A percentile compares a stretch with the other conserved stretches of the same genome.
Conservation (phyloP, 139 green algal species). For the Desmodesmus armatus region DNA sequence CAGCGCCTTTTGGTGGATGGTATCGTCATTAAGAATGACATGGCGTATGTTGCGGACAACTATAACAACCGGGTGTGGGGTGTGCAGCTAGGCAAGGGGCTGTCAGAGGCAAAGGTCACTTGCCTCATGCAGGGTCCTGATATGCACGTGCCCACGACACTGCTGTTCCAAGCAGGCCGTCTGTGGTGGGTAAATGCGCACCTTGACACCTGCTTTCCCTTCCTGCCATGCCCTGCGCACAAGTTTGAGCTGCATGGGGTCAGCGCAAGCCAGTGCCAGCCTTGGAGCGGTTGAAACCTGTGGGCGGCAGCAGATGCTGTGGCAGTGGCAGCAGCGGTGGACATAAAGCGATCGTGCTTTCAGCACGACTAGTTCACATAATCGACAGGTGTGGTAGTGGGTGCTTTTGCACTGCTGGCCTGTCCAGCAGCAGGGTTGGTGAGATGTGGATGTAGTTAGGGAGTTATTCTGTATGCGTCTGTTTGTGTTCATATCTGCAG, state of each 20-base stretch:
- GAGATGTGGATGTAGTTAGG: not conserved
- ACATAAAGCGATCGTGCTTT: too few relatives aligned
- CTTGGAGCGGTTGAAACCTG: not conserved
- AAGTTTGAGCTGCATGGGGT: conserved; percentile 21
- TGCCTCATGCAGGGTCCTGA: conserved; percentile 2
- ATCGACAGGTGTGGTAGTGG: not conserved
- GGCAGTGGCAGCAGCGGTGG: not conserved
- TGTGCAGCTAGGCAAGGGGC: not conserved
- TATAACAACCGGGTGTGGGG: conserved; percentile 38
- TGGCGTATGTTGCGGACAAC: conserved; percentile 30
- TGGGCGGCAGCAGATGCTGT: not conserved
- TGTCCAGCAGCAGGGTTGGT: not conserved
- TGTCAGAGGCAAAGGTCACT: not conserved
- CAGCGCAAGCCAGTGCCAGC: not conserved
- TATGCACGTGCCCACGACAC: conserved; percentile 19
- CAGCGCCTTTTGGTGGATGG: conserved; percentile 29
- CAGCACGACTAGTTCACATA: not conserved
- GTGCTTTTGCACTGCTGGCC: not conserved
- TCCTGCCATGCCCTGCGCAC: conserved; percentile 34
- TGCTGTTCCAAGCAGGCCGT: not conserved
- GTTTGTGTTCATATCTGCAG: too few relatives aligned
- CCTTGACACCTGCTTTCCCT: conserved; percentile 38
- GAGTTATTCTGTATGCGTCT: too few relatives aligned
- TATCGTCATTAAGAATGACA: not conserved
- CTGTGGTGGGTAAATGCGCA: conserved; percentile 37